phyloP scores from a whole-genome alignment of 2,329 filamentous ascomycete species.

The Penicillium polonicum region DNA sequence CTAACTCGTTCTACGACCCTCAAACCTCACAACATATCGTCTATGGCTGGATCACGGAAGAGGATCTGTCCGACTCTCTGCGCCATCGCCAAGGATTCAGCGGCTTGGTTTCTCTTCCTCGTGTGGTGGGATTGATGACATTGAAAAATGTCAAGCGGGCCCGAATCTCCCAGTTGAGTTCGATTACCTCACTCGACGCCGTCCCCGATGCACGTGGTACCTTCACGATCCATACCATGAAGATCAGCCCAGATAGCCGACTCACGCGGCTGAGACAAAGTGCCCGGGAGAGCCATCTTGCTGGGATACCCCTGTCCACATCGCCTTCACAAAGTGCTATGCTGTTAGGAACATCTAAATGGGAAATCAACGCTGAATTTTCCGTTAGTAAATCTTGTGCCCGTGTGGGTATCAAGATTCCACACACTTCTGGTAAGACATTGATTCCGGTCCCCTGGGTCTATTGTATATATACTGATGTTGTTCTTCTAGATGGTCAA shows the following conservation, averaged over 20 bases:
- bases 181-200: constrained; percentile 46
- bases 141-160: constrained; percentile 40
- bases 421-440: constrained; percentile 23
- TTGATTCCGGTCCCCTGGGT: neutral
- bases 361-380: constrained; percentile 31
- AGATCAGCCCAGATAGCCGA: constrained; percentile 34
- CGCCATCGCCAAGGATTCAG: constrained; percentile 52
- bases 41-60: constrained; percentile 54
- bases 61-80: constrained; percentile 47
- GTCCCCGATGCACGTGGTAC: constrained; percentile 23
- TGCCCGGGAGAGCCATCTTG: constrained; percentile 9
- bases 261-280: constrained; percentile 30
- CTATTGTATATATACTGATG: neutral
- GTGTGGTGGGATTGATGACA: constrained; percentile 45
- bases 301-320: constrained; percentile 2
- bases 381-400: constrained; percentile 26
- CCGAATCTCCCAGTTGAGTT: constrained; percentile 35
- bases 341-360: constrained; percentile 19
- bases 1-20: constrained; percentile 51
- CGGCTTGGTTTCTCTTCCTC: constrained; percentile 49
- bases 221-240: constrained; percentile 47
- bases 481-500: constrained; percentile 23
- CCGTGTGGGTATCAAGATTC: constrained; percentile 32
- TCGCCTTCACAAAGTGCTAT: neutral
- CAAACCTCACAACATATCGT: constrained; percentile 42